These are phyloP conservation scores for Apiospora saccharicola DNA, from an alignment of 2,329 filamentous ascomycete genomes.

Conservation along the genomic window DNA sequence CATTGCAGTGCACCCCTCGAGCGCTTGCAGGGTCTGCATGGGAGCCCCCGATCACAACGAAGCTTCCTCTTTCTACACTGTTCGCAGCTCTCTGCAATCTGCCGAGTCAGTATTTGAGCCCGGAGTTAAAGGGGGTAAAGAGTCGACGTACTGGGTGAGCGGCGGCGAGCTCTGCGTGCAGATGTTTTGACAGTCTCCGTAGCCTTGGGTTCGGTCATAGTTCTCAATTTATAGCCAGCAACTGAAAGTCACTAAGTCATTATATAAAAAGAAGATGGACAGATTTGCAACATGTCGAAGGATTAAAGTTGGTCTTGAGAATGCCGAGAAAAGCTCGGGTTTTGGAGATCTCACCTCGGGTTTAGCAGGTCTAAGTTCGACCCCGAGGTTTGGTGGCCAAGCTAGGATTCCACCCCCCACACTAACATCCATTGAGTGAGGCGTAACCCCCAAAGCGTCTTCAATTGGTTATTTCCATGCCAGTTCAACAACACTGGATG, in stretches of 20 bases:
- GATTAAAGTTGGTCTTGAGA: not conserved
- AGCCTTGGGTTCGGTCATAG: not conserved
- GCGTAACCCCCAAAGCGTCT: too few relatives aligned
- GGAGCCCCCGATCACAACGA: constrained; percentile 22
- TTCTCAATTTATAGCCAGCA: not conserved
- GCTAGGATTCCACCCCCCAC: not conserved
- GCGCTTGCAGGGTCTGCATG: constrained; percentile 23
- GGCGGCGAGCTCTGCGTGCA: not conserved
- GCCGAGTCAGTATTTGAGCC: not conserved
- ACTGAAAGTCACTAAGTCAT: not conserved
- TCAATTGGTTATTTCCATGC: too few relatives aligned
- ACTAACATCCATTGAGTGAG: not conserved
- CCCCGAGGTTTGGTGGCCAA: not conserved
- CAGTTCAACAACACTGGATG: too few relatives aligned
- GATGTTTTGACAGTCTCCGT: not conserved
- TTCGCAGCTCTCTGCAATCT: constrained; percentile 23
- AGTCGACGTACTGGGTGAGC: not conserved
- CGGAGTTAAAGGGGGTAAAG: not conserved
- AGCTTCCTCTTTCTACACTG: constrained; percentile 25
- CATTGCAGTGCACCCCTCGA: constrained; percentile 21
- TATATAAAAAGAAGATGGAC: not conserved
- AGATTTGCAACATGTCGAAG: not conserved
- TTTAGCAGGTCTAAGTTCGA: not conserved
- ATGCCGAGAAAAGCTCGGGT: not conserved
- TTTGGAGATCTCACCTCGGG: not conserved